Evolutionary conservation across 441 rosid species (phyloP).

Genomic region (Sinapis alba): DNA sequence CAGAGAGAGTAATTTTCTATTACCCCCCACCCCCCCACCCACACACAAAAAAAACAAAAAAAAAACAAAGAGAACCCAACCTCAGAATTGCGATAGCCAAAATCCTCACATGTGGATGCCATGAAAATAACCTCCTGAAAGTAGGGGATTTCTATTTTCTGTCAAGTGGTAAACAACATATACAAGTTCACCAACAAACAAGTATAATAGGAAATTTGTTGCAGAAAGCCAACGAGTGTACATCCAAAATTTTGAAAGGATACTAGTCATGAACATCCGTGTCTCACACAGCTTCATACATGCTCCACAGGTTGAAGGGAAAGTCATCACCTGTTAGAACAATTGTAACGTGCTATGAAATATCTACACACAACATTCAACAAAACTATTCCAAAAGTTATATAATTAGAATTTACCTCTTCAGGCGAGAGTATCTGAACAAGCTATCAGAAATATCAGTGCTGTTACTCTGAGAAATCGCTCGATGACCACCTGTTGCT

Average conservation of each 20-base stretch:
- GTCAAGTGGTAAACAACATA: conserved; percentile 55
- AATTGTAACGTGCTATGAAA: conserved; percentile 12
- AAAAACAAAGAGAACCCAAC: conserved; percentile 44
- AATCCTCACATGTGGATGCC: conserved; percentile 90
- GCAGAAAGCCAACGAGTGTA: not conserved
- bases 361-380: not conserved
- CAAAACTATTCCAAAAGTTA: conserved; percentile 12
- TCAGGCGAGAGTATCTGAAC: conserved; percentile 85
- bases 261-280: conserved; percentile 95
- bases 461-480: conserved; percentile 88
- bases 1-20: conserved; percentile 62
- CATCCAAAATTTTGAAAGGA: conserved; percentile 52
- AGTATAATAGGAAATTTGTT: not conserved
- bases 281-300: conserved; percentile 77
- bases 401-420: conserved; percentile 53
- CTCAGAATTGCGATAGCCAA: conserved; percentile 98
- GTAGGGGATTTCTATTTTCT: conserved; percentile 78
- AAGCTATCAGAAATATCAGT: conserved; percentile 79
- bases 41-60: no score
- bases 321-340: conserved; percentile 81
- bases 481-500: conserved; percentile 82
- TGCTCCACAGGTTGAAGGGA: conserved; percentile 93
- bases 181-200: conserved; percentile 21
- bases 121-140: conserved; percentile 98
- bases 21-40: no score